phyloP scores from a whole-genome alignment of 73 alveolate genomes.

The Paramecium tetraurelia region DNA sequence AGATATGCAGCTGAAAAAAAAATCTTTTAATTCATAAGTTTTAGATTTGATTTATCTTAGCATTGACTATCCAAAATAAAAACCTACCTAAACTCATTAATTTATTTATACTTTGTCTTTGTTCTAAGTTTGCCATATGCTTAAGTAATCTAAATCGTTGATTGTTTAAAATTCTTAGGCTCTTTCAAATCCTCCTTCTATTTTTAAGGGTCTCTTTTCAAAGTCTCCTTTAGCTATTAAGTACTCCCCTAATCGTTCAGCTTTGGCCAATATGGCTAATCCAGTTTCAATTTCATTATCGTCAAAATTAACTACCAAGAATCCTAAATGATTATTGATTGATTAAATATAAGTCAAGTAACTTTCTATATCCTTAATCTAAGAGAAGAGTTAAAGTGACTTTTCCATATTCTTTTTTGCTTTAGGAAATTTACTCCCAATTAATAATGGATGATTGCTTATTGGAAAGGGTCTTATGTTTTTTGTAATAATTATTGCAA shows the following conservation, averaged over 20 bases:
- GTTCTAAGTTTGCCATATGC: too few relatives aligned
- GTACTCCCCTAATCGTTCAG: constrained; percentile 76
- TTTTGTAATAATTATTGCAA: constrained; percentile 57
- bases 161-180: constrained; percentile 92
- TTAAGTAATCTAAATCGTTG: constrained; percentile 94
- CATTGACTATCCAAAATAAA: constrained; percentile 91
- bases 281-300: constrained; percentile 91
- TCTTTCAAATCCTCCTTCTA: constrained; percentile 85
- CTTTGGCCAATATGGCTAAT: constrained; percentile 86
- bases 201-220: constrained; percentile 70
- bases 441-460: constrained; percentile 59
- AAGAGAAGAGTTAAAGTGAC: constrained; percentile 42
- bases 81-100: constrained; percentile 68
- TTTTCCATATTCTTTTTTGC: constrained; percentile 54
- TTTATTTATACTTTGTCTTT: constrained; percentile 69
- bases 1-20: constrained; percentile 88
- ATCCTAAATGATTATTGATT: constrained; percentile 91
- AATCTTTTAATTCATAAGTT: constrained; percentile 92
- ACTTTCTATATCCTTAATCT: constrained; percentile 69
- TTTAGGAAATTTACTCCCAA: constrained; percentile 79
- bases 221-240: background rate
- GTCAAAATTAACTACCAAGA: constrained; percentile 87
- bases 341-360: constrained; percentile 82
- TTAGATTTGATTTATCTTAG: constrained; percentile 88
- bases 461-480: background rate